A percentile compares a stretch with the other conserved stretches of the same genome.
Conservation (phyloP, 768 basidiomycete species). For the Russula olivacea region DNA sequence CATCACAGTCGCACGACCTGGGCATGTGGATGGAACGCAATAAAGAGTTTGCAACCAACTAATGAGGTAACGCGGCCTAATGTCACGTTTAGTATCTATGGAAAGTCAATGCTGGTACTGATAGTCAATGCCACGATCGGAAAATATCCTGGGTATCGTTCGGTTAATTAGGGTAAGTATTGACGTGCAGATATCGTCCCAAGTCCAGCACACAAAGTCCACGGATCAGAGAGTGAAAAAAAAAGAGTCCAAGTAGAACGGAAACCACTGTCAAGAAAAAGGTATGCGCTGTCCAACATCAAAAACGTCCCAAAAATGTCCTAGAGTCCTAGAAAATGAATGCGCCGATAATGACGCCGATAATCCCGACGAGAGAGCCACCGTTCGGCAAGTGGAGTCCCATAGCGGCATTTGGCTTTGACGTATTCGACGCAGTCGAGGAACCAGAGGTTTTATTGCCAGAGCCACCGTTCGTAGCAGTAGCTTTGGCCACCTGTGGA, state of each 20-base stretch:
- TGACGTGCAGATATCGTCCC: background rate
- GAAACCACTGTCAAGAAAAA: background rate
- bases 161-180: background rate
- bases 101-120: background rate
- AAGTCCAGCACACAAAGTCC: background rate
- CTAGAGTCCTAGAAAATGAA: conserved; percentile 8
- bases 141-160: background rate
- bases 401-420: conserved; percentile 1
- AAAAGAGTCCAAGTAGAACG: background rate
- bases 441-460: background rate
- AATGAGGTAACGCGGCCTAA: background rate
- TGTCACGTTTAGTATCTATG: background rate
- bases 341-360: background rate
- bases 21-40: too few relatives aligned
- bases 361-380: background rate
- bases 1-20: too few relatives aligned
- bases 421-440: background rate
- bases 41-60: background rate
- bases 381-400: background rate
- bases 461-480: background rate
- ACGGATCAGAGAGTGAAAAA: background rate
- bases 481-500: background rate
- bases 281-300: background rate
- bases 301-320: background rate
- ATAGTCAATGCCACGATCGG: background rate